Percentiles rank a stretch among this genome's conserved stretches.
Evolutionary conservation across 352 stramenopile species (phyloP).

Genomic region (Globisporangium rhizosaccharum): DNA sequence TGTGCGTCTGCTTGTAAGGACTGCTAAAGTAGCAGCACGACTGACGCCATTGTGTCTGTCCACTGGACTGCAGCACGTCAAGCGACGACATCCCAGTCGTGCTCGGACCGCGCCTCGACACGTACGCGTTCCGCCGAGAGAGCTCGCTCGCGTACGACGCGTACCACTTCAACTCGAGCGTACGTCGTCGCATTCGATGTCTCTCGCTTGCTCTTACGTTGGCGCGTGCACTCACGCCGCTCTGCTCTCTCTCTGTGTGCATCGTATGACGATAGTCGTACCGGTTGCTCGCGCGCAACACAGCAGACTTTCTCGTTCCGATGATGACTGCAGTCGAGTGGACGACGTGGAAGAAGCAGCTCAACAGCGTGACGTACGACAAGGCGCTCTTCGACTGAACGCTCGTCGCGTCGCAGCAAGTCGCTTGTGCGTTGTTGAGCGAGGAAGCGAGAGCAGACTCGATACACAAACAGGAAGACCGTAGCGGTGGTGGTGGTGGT

Average conservation of each 20-base stretch:
- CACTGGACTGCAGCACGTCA: slow-evolving; percentile 37
- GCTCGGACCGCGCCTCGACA: slow-evolving; percentile 70
- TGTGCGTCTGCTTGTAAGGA: not conserved
- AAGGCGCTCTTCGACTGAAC: slow-evolving; percentile 74
- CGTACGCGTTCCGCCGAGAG: slow-evolving; percentile 60
- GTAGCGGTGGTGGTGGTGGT: too few species aligned
- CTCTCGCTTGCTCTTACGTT: not conserved
- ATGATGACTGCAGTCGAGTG: slow-evolving; percentile 83
- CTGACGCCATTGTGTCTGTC: not conserved
- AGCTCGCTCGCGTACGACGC: slow-evolving; percentile 57
- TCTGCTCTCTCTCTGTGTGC: not conserved
- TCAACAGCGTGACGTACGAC: slow-evolving; percentile 68
- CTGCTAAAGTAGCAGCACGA: not conserved
- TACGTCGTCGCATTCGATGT: slow-evolving; percentile 18
- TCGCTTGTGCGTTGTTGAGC: not conserved
- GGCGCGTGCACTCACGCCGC: not conserved
- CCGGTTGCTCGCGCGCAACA: slow-evolving; percentile 71
- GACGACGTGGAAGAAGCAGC: slow-evolving; percentile 79
- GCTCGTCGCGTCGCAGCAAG: not conserved
- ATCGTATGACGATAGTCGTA: slow-evolving; percentile 39
- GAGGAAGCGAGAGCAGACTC: not conserved
- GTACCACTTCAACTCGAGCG: slow-evolving; percentile 80
- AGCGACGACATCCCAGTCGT: slow-evolving; percentile 58
- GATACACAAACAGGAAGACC: not conserved
- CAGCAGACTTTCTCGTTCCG: slow-evolving; percentile 67